A percentile compares a stretch with the other conserved stretches of the same genome.
These are phyloP conservation scores for Thuidium tamariscinum DNA, from an alignment of 225 moss, liverwort and hornwort species.

Conservation along the genomic window DNA sequence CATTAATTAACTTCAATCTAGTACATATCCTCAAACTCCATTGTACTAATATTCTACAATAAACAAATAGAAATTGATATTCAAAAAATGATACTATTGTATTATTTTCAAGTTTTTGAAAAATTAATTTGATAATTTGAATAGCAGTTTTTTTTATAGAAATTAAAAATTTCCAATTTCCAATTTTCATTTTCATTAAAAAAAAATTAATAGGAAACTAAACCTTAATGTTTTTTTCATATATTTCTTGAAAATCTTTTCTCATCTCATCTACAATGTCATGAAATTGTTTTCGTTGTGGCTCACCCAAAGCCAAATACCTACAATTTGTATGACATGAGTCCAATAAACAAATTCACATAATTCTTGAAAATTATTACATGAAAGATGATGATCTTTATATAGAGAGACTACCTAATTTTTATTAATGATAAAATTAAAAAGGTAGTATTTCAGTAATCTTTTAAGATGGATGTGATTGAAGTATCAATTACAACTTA, in stretches of 20 bases:
- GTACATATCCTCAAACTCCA: neutral
- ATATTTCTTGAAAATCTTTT: constrained; percentile 41
- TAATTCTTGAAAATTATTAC: no score
- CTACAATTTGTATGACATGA: neutral
- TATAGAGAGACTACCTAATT: no score
- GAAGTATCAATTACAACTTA: neutral
- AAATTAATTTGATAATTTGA: neutral
- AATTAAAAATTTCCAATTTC: neutral
- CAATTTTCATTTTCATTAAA: accelerated
- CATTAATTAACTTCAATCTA: accelerated
- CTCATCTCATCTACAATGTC: constrained; percentile 12
- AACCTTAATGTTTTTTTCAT: constrained; percentile 44
- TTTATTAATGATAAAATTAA: neutral
- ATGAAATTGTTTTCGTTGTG: constrained; percentile 21
- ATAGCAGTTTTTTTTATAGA: no score
- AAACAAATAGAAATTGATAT: neutral
- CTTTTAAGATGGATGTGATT: neutral
- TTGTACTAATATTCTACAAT: neutral
- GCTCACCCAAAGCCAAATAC: constrained; percentile 40
- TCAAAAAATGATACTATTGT: no score
- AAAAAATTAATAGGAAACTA: accelerated
- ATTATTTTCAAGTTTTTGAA: no score
- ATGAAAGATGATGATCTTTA: no score
- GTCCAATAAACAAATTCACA: no score
- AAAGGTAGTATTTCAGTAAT: no score